Conservation (phyloP, 805 yeast genomes). For the Wickerhamomyces sydowiorum region DNA sequence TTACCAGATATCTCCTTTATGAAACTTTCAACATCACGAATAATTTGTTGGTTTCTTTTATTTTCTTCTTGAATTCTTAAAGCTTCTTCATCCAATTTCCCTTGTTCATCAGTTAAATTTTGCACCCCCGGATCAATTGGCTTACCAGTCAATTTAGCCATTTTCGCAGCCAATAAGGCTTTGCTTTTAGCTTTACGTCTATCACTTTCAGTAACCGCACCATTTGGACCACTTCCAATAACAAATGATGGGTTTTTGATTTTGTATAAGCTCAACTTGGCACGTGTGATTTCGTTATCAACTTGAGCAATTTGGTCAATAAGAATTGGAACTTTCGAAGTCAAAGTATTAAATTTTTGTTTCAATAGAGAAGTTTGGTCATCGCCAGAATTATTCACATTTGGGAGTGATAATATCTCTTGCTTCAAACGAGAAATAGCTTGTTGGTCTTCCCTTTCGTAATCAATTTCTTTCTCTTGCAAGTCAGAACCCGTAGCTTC, state of each 20-base stretch:
- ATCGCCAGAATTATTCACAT: constrained; percentile 26
- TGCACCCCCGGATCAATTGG: constrained; percentile 33
- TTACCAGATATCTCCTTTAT: constrained; percentile 54
- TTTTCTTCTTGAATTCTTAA: constrained; percentile 48
- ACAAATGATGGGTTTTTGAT: constrained; percentile 63
- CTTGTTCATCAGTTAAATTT: constrained; percentile 29
- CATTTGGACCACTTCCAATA: constrained; percentile 82
- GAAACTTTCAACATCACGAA: constrained; percentile 66
- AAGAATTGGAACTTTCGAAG: constrained; percentile 50
- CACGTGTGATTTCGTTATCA: constrained; percentile 60
- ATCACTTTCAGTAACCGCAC: constrained; percentile 78
- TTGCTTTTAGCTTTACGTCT: constrained; percentile 72
- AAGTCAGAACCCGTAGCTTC: constrained; percentile 26
- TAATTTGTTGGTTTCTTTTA: constrained; percentile 47
- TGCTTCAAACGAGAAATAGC: constrained; percentile 36
- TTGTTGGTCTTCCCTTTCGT: constrained; percentile 38
- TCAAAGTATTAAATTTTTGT: constrained; percentile 20
- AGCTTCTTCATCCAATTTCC: constrained; percentile 42
- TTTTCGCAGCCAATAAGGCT: constrained; percentile 71
- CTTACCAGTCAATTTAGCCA: constrained; percentile 90
- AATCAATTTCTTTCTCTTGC: constrained; percentile 37
- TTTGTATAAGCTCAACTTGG: constrained; percentile 60
- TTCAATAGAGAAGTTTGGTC: constrained; percentile 37
- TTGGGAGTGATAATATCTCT: constrained; percentile 39
- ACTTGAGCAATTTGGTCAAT: constrained; percentile 52